phyloP scores from a whole-genome alignment of 2,329 filamentous ascomycete genomes.

The Colletotrichum tabaci region DNA sequence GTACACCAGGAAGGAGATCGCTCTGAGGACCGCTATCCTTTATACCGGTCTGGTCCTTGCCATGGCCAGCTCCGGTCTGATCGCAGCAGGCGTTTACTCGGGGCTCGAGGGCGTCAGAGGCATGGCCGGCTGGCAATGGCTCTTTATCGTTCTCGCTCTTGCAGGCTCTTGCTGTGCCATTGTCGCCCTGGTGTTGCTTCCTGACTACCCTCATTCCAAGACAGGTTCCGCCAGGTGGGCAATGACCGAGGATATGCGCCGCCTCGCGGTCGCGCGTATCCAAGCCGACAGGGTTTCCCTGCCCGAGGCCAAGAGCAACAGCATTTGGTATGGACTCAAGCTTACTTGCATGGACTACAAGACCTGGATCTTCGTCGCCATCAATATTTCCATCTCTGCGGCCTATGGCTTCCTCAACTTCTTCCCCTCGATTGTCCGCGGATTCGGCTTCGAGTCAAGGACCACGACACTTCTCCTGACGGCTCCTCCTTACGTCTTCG shows the following conservation, averaged over 20 bases:
- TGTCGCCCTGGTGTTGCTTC: neutral
- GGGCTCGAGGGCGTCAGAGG: neutral
- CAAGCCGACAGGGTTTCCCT: neutral
- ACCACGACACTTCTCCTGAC: constrained; percentile 67
- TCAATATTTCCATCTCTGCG: constrained; percentile 36
- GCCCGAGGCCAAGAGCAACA: neutral
- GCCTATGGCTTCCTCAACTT: constrained; percentile 54
- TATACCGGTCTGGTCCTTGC: constrained; percentile 30
- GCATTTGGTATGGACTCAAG: neutral
- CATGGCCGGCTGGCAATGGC: neutral
- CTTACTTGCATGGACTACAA: constrained; percentile 3
- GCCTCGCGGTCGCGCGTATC: neutral
- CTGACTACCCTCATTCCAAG: neutral
- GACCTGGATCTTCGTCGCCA: neutral
- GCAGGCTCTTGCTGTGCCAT: neutral
- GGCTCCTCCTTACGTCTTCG: constrained; percentile 69
- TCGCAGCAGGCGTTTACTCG: neutral
- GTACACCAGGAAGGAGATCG: constrained; percentile 47
- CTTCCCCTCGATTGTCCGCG: constrained; percentile 67
- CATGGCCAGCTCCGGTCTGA: neutral
- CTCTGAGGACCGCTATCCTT: constrained; percentile 45
- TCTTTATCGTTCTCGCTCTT: neutral
- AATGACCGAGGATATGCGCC: neutral
- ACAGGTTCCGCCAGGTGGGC: neutral
- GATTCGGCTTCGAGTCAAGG: constrained; percentile 67